These are phyloP conservation scores for Phaeosphaeriaceae sp. DNA, from an alignment of 2,329 filamentous ascomycete species.

Conservation along the genomic window DNA sequence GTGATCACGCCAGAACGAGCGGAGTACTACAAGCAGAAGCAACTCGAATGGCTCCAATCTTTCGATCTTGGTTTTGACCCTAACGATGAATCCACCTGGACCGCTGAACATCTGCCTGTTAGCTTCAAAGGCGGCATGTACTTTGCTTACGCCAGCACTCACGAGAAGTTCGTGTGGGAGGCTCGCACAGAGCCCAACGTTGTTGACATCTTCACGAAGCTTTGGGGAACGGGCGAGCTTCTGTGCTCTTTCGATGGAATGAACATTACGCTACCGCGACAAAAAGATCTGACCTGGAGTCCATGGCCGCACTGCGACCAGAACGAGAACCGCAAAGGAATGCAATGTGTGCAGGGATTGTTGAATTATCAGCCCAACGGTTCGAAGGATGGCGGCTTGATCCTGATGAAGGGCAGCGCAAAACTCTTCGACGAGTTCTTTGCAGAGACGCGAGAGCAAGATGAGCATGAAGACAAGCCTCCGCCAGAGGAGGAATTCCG, in stretches of 20 bases:
- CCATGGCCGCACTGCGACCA: conserved; percentile 53
- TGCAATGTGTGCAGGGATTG: conserved; percentile 54
- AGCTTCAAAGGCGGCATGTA: conserved; percentile 57
- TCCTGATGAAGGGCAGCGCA: conserved; percentile 54
- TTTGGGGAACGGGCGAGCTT: conserved; percentile 50
- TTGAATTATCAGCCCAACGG: conserved; percentile 57
- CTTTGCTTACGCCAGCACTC: conserved; percentile 45
- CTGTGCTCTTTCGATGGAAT: conserved; percentile 50
- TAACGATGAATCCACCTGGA: conserved; percentile 45
- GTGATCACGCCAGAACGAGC: conserved; percentile 50
- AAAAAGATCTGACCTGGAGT: conserved; percentile 43
- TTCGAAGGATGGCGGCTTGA: conserved; percentile 56
- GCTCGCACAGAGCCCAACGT: conserved; percentile 48
- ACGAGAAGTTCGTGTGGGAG: conserved; percentile 53
- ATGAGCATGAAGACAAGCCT: conserved; percentile 22
- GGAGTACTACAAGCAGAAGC: conserved; percentile 51
- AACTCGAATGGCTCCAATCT: conserved; percentile 53
- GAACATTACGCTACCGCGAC: conserved; percentile 50
- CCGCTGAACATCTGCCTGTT: conserved; percentile 47
- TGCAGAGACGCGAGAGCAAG: conserved; percentile 19
- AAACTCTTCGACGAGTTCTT: conserved; percentile 58
- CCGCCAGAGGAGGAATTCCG: conserved; percentile 35
- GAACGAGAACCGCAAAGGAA: conserved; percentile 52
- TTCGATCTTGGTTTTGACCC: conserved; percentile 52
- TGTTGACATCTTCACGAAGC: conserved; percentile 43